Conservation (phyloP, 306 rosid genomes). For the Adenanthera pavonina region DNA sequence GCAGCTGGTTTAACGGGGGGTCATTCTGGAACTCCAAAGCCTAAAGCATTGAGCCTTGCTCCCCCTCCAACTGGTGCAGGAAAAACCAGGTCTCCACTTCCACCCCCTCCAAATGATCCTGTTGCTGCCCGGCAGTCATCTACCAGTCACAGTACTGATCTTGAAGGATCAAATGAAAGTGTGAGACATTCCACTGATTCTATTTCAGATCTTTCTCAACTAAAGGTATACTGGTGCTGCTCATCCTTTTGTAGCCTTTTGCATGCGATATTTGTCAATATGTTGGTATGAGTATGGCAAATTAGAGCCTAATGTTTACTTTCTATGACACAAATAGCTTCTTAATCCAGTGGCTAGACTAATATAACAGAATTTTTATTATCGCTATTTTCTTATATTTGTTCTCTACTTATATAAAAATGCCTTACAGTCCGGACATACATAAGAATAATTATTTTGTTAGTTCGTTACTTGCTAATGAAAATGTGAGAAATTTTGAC, state of each 20-base stretch:
- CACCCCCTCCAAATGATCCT: slow-evolving; percentile 96
- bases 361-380: slow-evolving; percentile 2
- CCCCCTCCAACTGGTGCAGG: slow-evolving; percentile 84
- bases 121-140: slow-evolving; percentile 72
- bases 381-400: not conserved
- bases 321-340: not conserved
- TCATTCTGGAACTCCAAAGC: slow-evolving; percentile 56
- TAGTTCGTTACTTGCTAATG: not conserved
- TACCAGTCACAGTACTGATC: slow-evolving; percentile 40
- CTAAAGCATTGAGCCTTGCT: slow-evolving; percentile 72
- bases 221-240: slow-evolving; percentile 66
- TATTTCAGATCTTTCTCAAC: slow-evolving; percentile 87
- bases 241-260: slow-evolving; percentile 19
- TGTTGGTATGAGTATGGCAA: not conserved
- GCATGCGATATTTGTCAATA: not conserved
- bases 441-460: slow-evolving; percentile 6
- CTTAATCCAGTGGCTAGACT: not conserved
- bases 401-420: slow-evolving; percentile 13
- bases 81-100: slow-evolving; percentile 85
- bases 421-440: not conserved
- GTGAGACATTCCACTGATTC: slow-evolving; percentile 57
- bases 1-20: slow-evolving; percentile 82
- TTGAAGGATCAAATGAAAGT: slow-evolving; percentile 51
- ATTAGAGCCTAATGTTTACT: slow-evolving; percentile 13
- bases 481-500: slow-evolving; percentile 3